Evolutionary conservation across 83 land plant species (phyloP).

Genomic region (Thuja plicata): DNA sequence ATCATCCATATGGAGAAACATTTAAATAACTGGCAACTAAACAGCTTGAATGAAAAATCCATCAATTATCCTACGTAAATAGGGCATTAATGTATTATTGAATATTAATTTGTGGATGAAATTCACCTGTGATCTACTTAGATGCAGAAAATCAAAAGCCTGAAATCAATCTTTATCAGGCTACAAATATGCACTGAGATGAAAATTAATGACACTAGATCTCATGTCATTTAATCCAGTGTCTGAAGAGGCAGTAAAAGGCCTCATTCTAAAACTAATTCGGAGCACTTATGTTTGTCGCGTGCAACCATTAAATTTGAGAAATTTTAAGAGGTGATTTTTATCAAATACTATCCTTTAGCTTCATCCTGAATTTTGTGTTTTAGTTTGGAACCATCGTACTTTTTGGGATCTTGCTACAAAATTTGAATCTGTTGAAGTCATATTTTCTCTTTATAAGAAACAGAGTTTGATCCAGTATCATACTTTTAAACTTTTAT

Average conservation of each 20-base stretch:
- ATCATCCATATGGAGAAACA: no score
- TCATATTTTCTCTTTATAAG: background rate
- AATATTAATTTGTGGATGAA: no score
- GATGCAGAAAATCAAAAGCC: no score
- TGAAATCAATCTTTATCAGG: no score
- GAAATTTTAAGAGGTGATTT: background rate
- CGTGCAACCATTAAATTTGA: background rate
- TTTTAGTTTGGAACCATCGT: background rate
- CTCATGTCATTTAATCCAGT: no score
- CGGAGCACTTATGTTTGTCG: background rate
- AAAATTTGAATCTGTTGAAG: background rate
- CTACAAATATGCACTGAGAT: no score
- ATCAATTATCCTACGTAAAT: no score
- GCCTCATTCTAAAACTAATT: background rate
- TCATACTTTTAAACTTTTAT: background rate
- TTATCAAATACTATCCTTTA: background rate
- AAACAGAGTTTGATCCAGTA: background rate
- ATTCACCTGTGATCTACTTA: no score
- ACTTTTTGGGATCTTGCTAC: background rate
- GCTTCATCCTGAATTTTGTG: background rate
- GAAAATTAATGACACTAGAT: no score
- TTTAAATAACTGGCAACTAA: no score
- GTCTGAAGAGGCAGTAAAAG: background rate
- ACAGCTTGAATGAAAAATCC: no score
- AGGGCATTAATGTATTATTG: no score